Base-by-base conservation (phyloP, 2,329 filamentous ascomycete species). In the Helotiales sp. region DNA sequence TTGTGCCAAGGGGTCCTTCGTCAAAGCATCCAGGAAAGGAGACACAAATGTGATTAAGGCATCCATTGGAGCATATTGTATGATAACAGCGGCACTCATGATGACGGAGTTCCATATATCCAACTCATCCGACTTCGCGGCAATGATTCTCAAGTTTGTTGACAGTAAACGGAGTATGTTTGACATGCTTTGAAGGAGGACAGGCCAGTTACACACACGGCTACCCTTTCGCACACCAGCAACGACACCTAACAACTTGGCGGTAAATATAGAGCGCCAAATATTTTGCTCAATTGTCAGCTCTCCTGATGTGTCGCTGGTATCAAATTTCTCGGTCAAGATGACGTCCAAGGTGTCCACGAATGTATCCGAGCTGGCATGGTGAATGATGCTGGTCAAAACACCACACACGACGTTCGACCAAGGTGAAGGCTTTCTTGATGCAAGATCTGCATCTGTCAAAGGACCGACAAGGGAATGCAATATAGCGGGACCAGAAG, bases 181-280 rank as follows among this genome's bases (percentile, higher is more conserved):
- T 12, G 80, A 75, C 42, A 88, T 73, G 24, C 75, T 77, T 59
- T 81, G 77, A 34, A 93, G 77, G 10, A 95, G 72, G 1, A 75
- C 69, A 49, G 79, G 76, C 95, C 95, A 99, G 62, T 89, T 78
- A 10, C 74, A 77, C 30, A 98, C 80, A 63, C 93, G 83, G 38
- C 80, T 80, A 13, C 92, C 95, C 71, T 89, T 92, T 44, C 93
- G 84, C n/a, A 95, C 92, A 38, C 89, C 88, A n/a, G 84, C 80
- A 42, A 88, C 75, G 1, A 87, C 82, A 29, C 89, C 88, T 4
- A 96, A 75, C 15, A 93, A 76, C 58, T 78, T 75, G 30, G 84
- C 68, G 52, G 81, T 77, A 42, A 85, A 72, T 8, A 80, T 72
- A 7, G 81, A 67, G 27, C 75, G 74, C 67, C 77, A 72, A 1